A percentile compares a stretch with the other conserved stretches of the same genome.
These are phyloP conservation scores for Musa acuminata DNA, from an alignment of 176 grass and related monocot species.

Conservation along the genomic window DNA sequence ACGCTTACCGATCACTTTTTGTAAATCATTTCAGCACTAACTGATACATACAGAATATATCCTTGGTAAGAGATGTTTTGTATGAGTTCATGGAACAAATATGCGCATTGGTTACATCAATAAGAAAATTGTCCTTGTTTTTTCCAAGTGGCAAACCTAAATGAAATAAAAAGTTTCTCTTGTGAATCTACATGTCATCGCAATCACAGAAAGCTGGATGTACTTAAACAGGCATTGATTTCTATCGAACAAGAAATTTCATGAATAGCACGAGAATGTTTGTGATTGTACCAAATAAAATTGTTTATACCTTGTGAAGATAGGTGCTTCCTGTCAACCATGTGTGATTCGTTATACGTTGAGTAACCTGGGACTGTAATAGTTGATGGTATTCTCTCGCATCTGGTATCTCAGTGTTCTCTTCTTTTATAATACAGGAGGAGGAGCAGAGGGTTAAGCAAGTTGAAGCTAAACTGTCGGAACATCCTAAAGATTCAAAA, in stretches of 20 bases:
- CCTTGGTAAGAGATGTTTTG: too few species aligned
- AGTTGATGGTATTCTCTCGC: neutral
- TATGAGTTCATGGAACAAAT: too few species aligned
- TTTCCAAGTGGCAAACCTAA: neutral
- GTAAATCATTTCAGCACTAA: too few species aligned
- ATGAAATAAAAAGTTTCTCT: neutral
- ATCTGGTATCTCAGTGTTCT: neutral
- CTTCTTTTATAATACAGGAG: constrained; percentile 1
- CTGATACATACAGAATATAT: too few species aligned
- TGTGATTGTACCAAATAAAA: too few species aligned
- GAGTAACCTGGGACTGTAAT: too few species aligned
- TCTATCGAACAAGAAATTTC: neutral
- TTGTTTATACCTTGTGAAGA: too few species aligned
- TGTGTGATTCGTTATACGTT: too few species aligned
- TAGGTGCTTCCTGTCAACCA: too few species aligned
- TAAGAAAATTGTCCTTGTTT: neutral
- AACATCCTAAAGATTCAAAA: neutral
- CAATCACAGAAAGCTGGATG: neutral
- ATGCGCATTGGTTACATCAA: too few species aligned
- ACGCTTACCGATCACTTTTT: too few species aligned
- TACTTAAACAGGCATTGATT: neutral
- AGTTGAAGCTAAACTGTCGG: neutral
- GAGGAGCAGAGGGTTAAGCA: constrained; percentile 19
- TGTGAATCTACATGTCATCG: neutral
- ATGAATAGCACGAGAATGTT: neutral